These are phyloP conservation scores for Chaetomiaceae sp. DNA, from an alignment of 2,329 filamentous ascomycete species.

Conservation along the genomic window DNA sequence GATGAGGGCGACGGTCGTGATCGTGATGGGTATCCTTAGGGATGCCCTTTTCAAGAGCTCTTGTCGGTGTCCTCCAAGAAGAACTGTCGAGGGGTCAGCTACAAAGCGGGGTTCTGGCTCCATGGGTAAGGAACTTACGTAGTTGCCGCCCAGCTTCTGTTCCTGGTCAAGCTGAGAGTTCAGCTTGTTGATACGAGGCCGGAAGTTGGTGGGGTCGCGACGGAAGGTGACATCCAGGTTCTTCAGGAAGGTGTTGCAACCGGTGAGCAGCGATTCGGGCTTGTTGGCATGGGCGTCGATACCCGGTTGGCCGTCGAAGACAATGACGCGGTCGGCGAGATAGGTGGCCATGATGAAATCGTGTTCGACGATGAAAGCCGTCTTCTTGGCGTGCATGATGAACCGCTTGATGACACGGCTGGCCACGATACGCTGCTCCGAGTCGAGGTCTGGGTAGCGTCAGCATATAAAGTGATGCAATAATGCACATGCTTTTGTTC, in stretches of 20 bases:
- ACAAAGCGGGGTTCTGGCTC: too few species aligned
- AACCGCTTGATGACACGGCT: constrained; percentile 98
- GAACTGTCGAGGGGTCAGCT: constrained; percentile 51
- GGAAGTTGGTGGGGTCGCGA: constrained; percentile 90
- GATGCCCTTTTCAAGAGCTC: constrained; percentile 57
- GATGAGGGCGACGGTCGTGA: constrained; percentile 28
- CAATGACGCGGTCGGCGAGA: constrained; percentile 87
- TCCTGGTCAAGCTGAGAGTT: constrained; percentile 96
- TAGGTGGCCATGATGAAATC: constrained; percentile 91
- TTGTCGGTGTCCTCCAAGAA: constrained; percentile 77
- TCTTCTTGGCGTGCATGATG: constrained; percentile 99
- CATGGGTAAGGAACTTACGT: constrained; percentile 49
- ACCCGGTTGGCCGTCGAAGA: constrained; percentile 93
- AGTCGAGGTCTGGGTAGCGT: constrained; percentile 76
- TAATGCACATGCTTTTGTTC: too few species aligned
- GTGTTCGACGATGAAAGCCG: constrained; percentile 98
- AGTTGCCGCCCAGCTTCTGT: constrained; percentile 91
- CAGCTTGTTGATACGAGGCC: constrained; percentile 96
- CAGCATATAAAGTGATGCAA: too few species aligned
- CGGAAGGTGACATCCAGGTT: constrained; percentile 98
- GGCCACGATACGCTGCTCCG: constrained; percentile 96
- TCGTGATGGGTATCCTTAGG: constrained; percentile 36
- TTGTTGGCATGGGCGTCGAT: constrained; percentile 80
- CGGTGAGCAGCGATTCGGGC: constrained; percentile 86
- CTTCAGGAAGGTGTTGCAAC: constrained; percentile 95